Base-by-base conservation (phyloP, 2,329 filamentous ascomycete species). In the Sordariomycetes sp. region DNA sequence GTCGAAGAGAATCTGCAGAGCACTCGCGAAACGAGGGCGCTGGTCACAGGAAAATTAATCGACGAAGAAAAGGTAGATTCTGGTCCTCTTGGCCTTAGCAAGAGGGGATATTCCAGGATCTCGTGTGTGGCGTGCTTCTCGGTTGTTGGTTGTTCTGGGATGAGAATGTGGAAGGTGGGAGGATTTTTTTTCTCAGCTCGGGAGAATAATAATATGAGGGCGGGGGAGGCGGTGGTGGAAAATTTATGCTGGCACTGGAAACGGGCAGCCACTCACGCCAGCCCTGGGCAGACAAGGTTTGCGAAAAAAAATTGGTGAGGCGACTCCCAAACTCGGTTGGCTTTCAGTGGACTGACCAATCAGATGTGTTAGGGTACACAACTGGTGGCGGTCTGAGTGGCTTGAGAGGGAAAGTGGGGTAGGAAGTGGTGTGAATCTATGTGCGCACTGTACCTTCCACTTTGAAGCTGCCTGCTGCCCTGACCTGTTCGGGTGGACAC, bases 41-140 rank as follows among this genome's bases (percentile, higher is more conserved):
- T 50, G 37, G 25, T 28, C 35, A 58, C 48, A 52, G 46, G 40
- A 43, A 57, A 58, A 55, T 54, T 40, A 60, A 58, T 58, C 46
- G 32, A 58, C 28, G 59, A 59, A 54, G 58, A 35, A 52, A 55
- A 55, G 51, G 40, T 55, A 59, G 57, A 59, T 59, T 51, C 57
- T 20, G 53, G 57, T 59, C 43, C 57, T 59, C 57, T 59, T 59
- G 56, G 50, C 56, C 56, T 58, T 53, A 46, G 56, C 56, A 58
- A 58, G 56, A 58, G 56, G 50, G 25, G 37, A 25, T 24, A 32
- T 58, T n/a, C 55, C 43, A 61, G 55, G 57, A 61, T 56, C 51
- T 56, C 52, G 58, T 37, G 35, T 56, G 50, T 55, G 16, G 53
- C 48, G 54, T 55, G 50, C 50, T 59, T 56, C 35, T 58, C 46